phyloP scores from a whole-genome alignment of 345 rosid genomes.

The Aegle marmelos region DNA sequence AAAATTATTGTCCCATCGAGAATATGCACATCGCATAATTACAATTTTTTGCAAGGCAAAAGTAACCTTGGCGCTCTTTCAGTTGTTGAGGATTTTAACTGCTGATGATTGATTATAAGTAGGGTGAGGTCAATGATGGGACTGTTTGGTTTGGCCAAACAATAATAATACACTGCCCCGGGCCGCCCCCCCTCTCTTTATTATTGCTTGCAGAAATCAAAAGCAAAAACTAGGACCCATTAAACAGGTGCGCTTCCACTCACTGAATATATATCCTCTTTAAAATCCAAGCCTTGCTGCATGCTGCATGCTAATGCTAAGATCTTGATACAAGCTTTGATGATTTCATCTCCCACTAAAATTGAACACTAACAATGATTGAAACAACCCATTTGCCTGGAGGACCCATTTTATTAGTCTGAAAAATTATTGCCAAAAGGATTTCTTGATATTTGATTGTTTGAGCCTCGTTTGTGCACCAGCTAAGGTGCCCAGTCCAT shows the following conservation, averaged over 20 bases:
- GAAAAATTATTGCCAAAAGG: conserved; percentile 4
- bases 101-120: background rate
- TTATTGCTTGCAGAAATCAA: conserved; percentile 1
- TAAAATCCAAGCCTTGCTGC: background rate
- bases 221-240: conserved; percentile 16
- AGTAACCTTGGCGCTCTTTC: conserved; percentile 5
- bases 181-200: too few relatives aligned
- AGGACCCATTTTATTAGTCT: conserved; percentile 20
- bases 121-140: conserved; percentile 3
- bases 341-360: conserved; percentile 9
- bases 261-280: background rate
- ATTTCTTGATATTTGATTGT: background rate
- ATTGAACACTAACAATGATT: conserved; percentile 22
- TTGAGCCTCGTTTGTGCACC: conserved; percentile 9
- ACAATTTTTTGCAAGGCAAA: background rate
- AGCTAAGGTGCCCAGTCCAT: conserved; percentile 14
- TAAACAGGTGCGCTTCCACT: conserved; percentile 13
- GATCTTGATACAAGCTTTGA: conserved; percentile 14
- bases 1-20: conserved; percentile 1
- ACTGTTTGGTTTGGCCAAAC: conserved; percentile 8
- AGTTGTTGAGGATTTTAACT: conserved; percentile 9
- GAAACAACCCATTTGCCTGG: conserved; percentile 22
- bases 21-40: background rate
- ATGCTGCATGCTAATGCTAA: conserved; percentile 14
- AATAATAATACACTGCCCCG: background rate